Base-by-base conservation (phyloP, 2,329 filamentous ascomycete species). In the Ophiobolus disseminans region DNA sequence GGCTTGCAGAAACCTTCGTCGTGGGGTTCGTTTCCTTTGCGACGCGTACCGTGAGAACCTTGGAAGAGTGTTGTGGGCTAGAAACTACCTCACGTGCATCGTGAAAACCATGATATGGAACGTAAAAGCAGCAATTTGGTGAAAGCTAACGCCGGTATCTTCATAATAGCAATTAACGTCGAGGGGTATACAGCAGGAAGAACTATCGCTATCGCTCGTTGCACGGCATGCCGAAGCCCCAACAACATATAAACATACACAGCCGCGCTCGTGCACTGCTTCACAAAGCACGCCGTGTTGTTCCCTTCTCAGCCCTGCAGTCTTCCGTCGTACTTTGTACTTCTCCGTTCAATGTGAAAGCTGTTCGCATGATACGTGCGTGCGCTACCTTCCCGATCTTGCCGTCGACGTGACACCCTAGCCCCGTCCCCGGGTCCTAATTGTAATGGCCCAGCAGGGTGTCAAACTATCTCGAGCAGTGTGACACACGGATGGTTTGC, bases 401-500 rank as follows among this genome's bases (percentile, higher is more conserved):
- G 23, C 36, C 5, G 30, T 35, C 40, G 6, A 40, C 23, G 40
- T 44, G 22, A 53, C 48, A 34, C 35, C 17, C 25, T 20, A 30
- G 38, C 41, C 38, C 22, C 40, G 14, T 20, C n/a, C 17, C 35
- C 16, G 30, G 19, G 32, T 38, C 26, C 21, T 19, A 10, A 14
- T 22, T 17, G 31, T 31, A 39, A 20, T 16, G 25, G 28, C 40
- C 21, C 30, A 23, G 38, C 35, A 22, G n/a, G 14, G 42, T 20
- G 30, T 26, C n/a, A n/a, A n/a, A 8, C 14, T 39, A 49, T 45
- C 48, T 51, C 42, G 34, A 45, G 42, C 31, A 38, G 14, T n/a
- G n/a, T n/a, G n/a, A n/a, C n/a, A n/a, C n/a, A n/a, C 53, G 50
- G 57, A 54, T 37, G 50, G 30, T 9, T 50, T 60, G 28, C 54